Conservation (phyloP, 1,284 basidiomycete species). For the Waitea zeae region DNA sequence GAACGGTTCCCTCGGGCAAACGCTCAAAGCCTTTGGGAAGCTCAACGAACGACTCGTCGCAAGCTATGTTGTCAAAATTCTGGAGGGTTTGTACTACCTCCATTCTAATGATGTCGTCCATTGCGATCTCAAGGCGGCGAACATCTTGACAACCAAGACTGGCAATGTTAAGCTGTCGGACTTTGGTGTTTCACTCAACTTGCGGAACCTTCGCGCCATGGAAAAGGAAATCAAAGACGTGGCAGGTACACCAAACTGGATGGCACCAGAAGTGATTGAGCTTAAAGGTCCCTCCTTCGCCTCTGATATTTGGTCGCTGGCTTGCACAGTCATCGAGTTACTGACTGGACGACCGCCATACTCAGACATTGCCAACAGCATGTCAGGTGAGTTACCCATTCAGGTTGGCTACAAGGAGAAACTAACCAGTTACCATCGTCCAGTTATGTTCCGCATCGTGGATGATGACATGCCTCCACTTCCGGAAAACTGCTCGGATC, state of each 20-base stretch:
- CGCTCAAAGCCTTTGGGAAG: conserved; percentile 80
- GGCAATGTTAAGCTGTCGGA: conserved; percentile 98
- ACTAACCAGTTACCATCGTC: conserved; percentile 7
- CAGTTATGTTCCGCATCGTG: conserved; percentile 92
- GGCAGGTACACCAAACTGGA: conserved; percentile 94
- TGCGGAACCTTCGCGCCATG: conserved; percentile 93
- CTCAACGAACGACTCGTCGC: conserved; percentile 82
- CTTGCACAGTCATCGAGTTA: conserved; percentile 86
- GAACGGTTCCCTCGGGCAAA: conserved; percentile 85
- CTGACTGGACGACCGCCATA: conserved; percentile 87
- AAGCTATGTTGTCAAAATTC: conserved; percentile 82
- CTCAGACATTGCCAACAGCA: conserved; percentile 68
- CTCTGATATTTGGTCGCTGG: conserved; percentile 86
- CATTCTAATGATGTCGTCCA: conserved; percentile 72
- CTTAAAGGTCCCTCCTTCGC: conserved; percentile 58
- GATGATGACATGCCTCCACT: conserved; percentile 81
- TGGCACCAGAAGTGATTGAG: conserved; percentile 93
- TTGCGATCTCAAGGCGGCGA: conserved; percentile 95
- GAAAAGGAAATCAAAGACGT: conserved; percentile 78
- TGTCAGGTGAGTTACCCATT: too few species aligned
- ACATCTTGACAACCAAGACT: conserved; percentile 92
- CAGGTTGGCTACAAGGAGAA: too few species aligned
- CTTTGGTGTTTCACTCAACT: conserved; percentile 96
- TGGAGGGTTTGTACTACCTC: conserved; percentile 83
- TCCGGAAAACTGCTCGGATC: conserved; percentile 59